These are phyloP conservation scores for Oryza nivara DNA, from an alignment of 176 grass and related monocot species.

Conservation along the genomic window DNA sequence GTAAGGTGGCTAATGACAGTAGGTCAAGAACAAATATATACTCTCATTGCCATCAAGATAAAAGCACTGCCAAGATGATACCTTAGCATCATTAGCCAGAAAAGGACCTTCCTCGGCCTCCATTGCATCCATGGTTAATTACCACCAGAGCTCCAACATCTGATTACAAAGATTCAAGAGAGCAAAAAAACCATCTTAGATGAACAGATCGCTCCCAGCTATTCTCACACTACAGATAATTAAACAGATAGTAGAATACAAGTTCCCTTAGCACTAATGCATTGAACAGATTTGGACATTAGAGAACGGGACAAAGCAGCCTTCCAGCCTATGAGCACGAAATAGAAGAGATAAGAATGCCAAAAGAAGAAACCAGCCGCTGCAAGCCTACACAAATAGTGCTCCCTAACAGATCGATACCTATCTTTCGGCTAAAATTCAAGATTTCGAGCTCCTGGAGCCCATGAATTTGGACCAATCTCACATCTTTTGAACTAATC, in stretches of 20 bases:
- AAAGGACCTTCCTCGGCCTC: constrained; percentile 74
- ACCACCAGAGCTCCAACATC: constrained; percentile 44
- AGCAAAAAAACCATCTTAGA: constrained; percentile 4
- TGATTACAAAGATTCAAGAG: constrained; percentile 45
- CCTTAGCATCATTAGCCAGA: constrained; percentile 81
- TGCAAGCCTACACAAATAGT: constrained; percentile 28
- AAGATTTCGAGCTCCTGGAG: constrained; percentile 28
- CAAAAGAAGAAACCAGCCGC: constrained; percentile 20
- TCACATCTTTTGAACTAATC: constrained; percentile 24
- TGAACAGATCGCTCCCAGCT: constrained; percentile 40
- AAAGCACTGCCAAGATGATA: constrained; percentile 42
- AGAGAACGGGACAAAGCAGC: constrained; percentile 26
- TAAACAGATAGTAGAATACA: neutral
- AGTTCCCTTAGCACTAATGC: neutral
- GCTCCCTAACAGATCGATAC: constrained; percentile 19
- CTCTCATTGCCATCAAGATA: constrained; percentile 14
- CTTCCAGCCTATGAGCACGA: constrained; percentile 2
- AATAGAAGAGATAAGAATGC: constrained; percentile 16
- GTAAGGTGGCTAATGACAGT: neutral
- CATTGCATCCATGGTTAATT: constrained; percentile 58
- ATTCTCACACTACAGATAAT: neutral
- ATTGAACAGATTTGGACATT: constrained; percentile 13
- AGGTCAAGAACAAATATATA: constrained; percentile 14
- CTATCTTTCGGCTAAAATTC: constrained; percentile 17
- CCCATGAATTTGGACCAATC: constrained; percentile 13